A percentile compares a stretch with the other conserved stretches of the same genome.
phyloP scores from a whole-genome alignment of 2,329 filamentous ascomycete species.

The Escovopsis sp. region DNA sequence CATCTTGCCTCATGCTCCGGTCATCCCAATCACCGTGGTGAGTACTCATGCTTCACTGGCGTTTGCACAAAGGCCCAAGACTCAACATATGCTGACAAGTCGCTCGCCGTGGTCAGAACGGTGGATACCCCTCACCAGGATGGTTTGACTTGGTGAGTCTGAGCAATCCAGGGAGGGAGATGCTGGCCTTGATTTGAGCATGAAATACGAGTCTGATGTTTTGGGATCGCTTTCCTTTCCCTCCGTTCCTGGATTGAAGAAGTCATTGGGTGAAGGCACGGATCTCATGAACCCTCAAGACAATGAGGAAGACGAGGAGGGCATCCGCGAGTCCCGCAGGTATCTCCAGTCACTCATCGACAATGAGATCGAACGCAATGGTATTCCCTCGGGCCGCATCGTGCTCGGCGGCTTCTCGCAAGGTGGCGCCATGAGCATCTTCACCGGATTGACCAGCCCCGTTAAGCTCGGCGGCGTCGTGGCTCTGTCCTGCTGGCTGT shows the following conservation, averaged over 20 bases:
- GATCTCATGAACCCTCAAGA: background rate
- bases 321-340: constrained; percentile 57
- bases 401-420: constrained; percentile 77
- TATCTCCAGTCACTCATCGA: constrained; percentile 72
- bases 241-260: constrained; percentile 9
- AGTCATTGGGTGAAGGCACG: background rate
- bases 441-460: constrained; percentile 59
- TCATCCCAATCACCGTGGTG: constrained; percentile 63
- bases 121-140: constrained; percentile 67
- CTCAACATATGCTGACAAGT: too few species aligned
- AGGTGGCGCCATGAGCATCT: constrained; percentile 74
- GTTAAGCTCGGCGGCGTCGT: constrained; percentile 78
- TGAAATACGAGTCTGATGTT: too few species aligned
- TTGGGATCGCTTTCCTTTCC: too few species aligned
- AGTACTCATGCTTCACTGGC: constrained; percentile 5
- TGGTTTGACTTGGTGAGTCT: constrained; percentile 65
- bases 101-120: constrained; percentile 36
- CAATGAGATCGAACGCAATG: constrained; percentile 55
- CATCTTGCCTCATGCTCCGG: constrained; percentile 81
- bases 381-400: constrained; percentile 71
- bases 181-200: too few species aligned
- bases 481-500: constrained; percentile 68
- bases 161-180: background rate
- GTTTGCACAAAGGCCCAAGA: too few species aligned
- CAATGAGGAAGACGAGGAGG: constrained; percentile 48